phyloP scores from a whole-genome alignment of 495 filamentous ascomycete genomes.

The Astrothelium macrocarpum region DNA sequence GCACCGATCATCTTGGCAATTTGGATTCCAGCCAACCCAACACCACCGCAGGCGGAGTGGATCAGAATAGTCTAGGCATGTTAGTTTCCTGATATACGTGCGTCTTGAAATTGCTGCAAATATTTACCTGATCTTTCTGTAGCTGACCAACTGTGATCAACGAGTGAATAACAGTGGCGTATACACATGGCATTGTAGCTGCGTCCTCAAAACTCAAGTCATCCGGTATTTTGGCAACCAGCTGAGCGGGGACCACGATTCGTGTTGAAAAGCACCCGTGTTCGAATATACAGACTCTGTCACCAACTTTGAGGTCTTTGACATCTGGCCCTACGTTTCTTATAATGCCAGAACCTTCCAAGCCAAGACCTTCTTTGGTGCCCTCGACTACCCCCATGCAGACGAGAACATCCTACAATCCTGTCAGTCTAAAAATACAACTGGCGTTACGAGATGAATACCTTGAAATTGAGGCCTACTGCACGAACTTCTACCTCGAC shows the following conservation, averaged over 20 bases:
- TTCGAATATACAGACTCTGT: constrained; percentile 41
- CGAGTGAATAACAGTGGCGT: constrained; percentile 32
- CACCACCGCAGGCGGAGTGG: constrained; percentile 39
- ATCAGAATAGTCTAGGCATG: constrained; percentile 41
- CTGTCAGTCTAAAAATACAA: background rate
- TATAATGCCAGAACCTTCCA: constrained; percentile 3
- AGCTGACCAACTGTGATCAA: constrained; percentile 31
- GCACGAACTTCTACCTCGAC: constrained; percentile 10
- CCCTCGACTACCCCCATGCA: constrained; percentile 1
- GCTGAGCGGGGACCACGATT: constrained; percentile 37
- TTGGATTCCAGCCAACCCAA: constrained; percentile 42
- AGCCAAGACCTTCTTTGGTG: background rate
- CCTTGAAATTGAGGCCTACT: constrained; percentile 19
- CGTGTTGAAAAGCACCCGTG: constrained; percentile 48
- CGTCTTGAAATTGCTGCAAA: constrained; percentile 6
- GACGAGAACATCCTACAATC: background rate
- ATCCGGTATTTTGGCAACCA: constrained; percentile 44
- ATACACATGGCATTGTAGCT: constrained; percentile 37
- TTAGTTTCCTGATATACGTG: constrained; percentile 17
- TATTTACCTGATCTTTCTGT: constrained; percentile 8
- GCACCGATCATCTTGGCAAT: constrained; percentile 31
- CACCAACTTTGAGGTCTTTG: constrained; percentile 36
- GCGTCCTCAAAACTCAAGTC: constrained; percentile 38
- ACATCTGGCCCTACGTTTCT: constrained; percentile 26
- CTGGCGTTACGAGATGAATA: constrained; percentile 28